These are phyloP conservation scores for Halocafeteria seosinensis DNA, from an alignment of 108 stramenopile genomes.

Conservation along the genomic window DNA sequence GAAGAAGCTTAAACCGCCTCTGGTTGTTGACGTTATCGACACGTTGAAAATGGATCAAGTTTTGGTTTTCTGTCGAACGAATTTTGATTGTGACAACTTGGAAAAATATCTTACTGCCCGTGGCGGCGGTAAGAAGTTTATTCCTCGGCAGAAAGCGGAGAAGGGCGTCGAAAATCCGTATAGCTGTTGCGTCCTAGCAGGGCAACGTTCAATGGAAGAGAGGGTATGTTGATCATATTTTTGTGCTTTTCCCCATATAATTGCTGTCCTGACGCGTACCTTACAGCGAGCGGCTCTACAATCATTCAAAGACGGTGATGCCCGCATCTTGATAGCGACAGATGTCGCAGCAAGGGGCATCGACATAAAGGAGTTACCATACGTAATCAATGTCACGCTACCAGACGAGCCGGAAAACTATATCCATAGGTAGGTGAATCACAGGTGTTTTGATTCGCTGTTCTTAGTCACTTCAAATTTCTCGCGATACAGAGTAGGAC, in stretches of 20 bases:
- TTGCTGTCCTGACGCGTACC: too few species aligned
- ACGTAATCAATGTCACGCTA: slow-evolving; percentile 45
- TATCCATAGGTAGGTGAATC: too few species aligned
- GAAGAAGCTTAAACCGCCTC: slow-evolving; percentile 27
- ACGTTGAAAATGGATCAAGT: slow-evolving; percentile 25
- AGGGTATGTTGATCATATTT: too few species aligned
- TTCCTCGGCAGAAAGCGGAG: neutral
- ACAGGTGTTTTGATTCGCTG: too few species aligned
- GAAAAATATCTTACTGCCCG: slow-evolving; percentile 21
- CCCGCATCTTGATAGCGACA: slow-evolving; percentile 32
- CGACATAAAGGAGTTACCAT: slow-evolving; percentile 29
- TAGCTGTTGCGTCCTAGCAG: slow-evolving; percentile 32
- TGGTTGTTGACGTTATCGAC: slow-evolving; percentile 18
- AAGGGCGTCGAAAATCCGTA: slow-evolving; percentile 23
- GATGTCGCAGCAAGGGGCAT: slow-evolving; percentile 38
- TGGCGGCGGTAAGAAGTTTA: slow-evolving; percentile 18
- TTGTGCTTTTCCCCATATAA: too few species aligned
- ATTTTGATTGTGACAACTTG: slow-evolving; percentile 36
- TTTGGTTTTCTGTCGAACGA: slow-evolving; percentile 35
- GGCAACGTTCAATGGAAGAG: slow-evolving; percentile 30
- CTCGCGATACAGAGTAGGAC: slow-evolving; percentile 33
- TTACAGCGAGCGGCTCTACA: slow-evolving; percentile 26
- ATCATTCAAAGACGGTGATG: slow-evolving; percentile 33
- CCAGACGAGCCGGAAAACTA: slow-evolving; percentile 36
- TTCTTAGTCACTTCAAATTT: too few species aligned